A percentile compares a stretch with the other conserved stretches of the same genome.
These are phyloP conservation scores for Typha latifolia DNA, from an alignment of 176 grass and related monocot genomes.

Conservation along the genomic window DNA sequence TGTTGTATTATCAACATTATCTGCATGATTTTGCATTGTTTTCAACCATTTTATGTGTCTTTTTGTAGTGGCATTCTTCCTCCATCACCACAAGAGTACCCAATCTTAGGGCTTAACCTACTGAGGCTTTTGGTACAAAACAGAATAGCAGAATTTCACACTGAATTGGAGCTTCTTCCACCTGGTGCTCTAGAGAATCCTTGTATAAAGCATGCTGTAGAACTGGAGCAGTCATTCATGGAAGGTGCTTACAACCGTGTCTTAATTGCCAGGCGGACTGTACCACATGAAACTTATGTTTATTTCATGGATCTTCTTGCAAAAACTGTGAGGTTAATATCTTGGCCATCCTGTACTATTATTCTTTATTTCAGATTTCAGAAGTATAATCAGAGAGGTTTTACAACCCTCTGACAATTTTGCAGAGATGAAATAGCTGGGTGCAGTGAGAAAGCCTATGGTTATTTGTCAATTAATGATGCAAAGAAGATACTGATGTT, in stretches of 20 bases:
- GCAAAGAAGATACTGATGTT: conserved; percentile 65
- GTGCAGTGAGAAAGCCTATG: conserved; percentile 63
- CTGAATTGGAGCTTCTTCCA: conserved; percentile 66
- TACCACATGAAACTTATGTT: conserved; percentile 68
- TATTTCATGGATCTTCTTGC: conserved; percentile 78
- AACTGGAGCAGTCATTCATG: conserved; percentile 73
- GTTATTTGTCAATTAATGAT: conserved; percentile 49
- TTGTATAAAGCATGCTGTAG: conserved; percentile 60
- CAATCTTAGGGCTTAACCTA: conserved; percentile 63
- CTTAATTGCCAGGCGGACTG: conserved; percentile 24
- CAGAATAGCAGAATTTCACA: conserved; percentile 75
- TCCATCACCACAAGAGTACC: conserved; percentile 55
- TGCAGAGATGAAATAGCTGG: conserved; percentile 76
- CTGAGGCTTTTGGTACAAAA: conserved; percentile 79
- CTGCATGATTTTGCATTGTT: not conserved
- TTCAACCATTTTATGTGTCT: not conserved
- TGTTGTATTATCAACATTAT: no score
- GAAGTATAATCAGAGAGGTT: no score
- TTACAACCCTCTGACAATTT: not conserved
- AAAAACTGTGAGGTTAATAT: conserved; percentile 45
- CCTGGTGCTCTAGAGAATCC: conserved; percentile 41
- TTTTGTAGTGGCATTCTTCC: conserved; percentile 44
- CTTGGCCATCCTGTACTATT: not conserved
- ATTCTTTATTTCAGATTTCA: no score
- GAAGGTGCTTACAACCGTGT: conserved; percentile 61